Conservation (phyloP, 306 rosid species). For the Ochetophila trinervis region DNA sequence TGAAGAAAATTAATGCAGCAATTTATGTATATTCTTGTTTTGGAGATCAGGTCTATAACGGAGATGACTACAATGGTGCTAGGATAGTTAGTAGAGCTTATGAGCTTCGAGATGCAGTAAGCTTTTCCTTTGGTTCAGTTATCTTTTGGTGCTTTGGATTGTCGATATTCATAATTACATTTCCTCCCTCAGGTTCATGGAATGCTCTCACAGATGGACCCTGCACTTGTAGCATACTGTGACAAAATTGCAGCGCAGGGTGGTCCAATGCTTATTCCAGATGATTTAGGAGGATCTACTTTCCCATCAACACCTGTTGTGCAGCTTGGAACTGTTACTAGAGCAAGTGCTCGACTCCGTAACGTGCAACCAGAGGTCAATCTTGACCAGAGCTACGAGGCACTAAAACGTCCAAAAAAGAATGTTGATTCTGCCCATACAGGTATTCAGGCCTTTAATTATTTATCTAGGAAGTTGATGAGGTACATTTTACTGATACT, state of each 20-base stretch:
- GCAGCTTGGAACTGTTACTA: constrained; percentile 63
- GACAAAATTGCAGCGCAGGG: constrained; percentile 90
- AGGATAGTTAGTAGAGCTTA: constrained; percentile 94
- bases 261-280: constrained; percentile 72
- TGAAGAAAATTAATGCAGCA: constrained; percentile 13
- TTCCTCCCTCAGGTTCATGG: constrained; percentile 65
- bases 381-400: constrained; percentile 68
- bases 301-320: constrained; percentile 74
- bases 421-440: constrained; percentile 43
- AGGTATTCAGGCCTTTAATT: constrained; percentile 38
- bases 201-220: constrained; percentile 98
- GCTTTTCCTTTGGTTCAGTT: constrained; percentile 24
- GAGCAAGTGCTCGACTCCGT: constrained; percentile 87
- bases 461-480: background rate
- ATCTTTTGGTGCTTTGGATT: constrained; percentile 9
- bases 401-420: constrained; percentile 64
- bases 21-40: constrained; percentile 28
- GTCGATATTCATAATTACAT: background rate
- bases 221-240: constrained; percentile 74
- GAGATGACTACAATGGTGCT: constrained; percentile 84
- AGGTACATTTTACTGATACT: too few relatives aligned
- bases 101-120: constrained; percentile 90
- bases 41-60: constrained; percentile 72
- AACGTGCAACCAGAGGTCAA: constrained; percentile 79
- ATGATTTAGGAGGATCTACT: constrained; percentile 56